Conservation (phyloP, 108 stramenopile species). For the Cyclostephanos invisitatus region DNA sequence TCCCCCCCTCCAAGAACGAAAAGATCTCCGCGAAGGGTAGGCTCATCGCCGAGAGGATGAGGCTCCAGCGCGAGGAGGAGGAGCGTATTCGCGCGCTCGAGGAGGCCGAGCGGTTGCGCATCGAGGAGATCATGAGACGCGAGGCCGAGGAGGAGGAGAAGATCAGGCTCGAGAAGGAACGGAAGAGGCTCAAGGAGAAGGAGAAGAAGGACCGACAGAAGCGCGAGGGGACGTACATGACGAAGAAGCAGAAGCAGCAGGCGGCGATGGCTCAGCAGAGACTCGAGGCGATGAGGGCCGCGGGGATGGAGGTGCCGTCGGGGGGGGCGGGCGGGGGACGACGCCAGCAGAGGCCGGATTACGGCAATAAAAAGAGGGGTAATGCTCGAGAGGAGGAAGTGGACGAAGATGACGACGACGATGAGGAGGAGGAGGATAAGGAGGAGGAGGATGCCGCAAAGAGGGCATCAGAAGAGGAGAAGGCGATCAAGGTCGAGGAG, state of each 20-base stretch:
- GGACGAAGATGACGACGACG: constrained; percentile 13
- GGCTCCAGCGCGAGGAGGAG: constrained; percentile 87
- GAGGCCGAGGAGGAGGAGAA: constrained; percentile 69
- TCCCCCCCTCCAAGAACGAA: constrained; percentile 12
- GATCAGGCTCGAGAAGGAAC: constrained; percentile 74
- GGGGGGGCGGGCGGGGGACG: neutral
- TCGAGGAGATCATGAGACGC: constrained; percentile 73
- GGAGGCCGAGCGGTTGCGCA: constrained; percentile 74
- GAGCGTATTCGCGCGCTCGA: constrained; percentile 70
- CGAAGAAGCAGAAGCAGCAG: constrained; percentile 85
- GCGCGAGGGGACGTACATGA: constrained; percentile 91
- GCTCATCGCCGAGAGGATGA: constrained; percentile 84
- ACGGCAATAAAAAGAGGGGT: constrained; percentile 49
- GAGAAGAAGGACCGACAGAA: constrained; percentile 91
- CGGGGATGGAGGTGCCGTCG: constrained; percentile 75
- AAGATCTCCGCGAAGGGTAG: constrained; percentile 81
- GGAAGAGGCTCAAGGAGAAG: constrained; percentile 80
- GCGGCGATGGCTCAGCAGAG: constrained; percentile 73
- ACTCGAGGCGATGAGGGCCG: constrained; percentile 80
- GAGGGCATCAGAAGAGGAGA: constrained; percentile 20
- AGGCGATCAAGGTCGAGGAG: constrained; percentile 37
- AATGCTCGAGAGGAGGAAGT: constrained; percentile 41
- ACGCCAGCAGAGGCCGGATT: constrained; percentile 35
- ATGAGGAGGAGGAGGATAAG: constrained; percentile 10
- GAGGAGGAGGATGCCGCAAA: constrained; percentile 20